Conservation (phyloP, 1,284 basidiomycete species). For the Tremellales sp. region DNA sequence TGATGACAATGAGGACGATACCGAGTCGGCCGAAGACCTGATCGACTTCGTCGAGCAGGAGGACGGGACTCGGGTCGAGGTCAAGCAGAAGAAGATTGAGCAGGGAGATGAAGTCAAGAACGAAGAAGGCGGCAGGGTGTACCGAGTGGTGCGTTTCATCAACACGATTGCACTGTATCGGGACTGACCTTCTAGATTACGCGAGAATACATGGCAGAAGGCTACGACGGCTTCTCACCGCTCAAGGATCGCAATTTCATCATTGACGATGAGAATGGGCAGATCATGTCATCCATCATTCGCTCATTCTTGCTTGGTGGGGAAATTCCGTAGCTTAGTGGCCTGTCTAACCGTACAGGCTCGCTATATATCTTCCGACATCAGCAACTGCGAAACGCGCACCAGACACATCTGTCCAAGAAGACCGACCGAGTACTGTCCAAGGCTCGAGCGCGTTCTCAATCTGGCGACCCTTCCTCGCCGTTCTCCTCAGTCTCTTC, state of each 20-base stretch:
- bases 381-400: constrained; percentile 41
- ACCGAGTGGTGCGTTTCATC: constrained; percentile 61
- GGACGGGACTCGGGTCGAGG: constrained; percentile 49
- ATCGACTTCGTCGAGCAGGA: constrained; percentile 45
- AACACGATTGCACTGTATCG: constrained; percentile 1
- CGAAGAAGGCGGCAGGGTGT: constrained; percentile 58
- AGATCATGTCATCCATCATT: constrained; percentile 74
- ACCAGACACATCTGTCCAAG: constrained; percentile 34
- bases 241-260: constrained; percentile 66
- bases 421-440: constrained; percentile 34
- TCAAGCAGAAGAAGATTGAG: constrained; percentile 35
- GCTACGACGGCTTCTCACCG: constrained; percentile 72
- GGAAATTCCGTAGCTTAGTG: constrained; percentile 21
- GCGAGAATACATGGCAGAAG: constrained; percentile 47
- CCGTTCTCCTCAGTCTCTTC: constrained; percentile 17
- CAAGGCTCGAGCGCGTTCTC: constrained; percentile 22
- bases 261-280: constrained; percentile 79
- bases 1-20: constrained; percentile 46
- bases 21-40: constrained; percentile 32
- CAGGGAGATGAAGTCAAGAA: constrained; percentile 57
- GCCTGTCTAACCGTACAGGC: constrained; percentile 23
- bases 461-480: constrained; percentile 4
- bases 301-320: constrained; percentile 78
- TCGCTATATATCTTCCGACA: constrained; percentile 48
- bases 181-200: constrained; percentile 47